A percentile compares a stretch with the other conserved stretches of the same genome.
These are phyloP conservation scores for Hibiscus tridactylites DNA, from an alignment of 345 rosid genomes.

Conservation along the genomic window DNA sequence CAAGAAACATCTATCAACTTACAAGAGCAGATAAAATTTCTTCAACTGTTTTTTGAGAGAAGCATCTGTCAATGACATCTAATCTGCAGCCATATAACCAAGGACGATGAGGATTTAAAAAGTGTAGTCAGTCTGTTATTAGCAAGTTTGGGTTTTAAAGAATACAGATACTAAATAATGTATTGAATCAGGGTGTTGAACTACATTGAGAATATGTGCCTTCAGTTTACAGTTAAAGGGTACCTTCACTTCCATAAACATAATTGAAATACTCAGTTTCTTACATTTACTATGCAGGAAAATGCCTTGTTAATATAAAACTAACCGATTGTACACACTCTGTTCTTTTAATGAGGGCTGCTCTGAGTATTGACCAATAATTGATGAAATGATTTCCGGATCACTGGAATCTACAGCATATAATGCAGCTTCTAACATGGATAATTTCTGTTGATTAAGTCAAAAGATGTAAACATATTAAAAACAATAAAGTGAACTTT, in stretches of 20 bases:
- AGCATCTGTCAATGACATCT: constrained; percentile 70
- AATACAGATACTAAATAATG: neutral
- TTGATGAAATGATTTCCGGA: constrained; percentile 36
- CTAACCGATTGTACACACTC: constrained; percentile 59
- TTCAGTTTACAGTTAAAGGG: neutral
- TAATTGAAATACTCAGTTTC: too few species aligned
- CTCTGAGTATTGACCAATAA: constrained; percentile 37
- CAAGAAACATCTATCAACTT: too few species aligned
- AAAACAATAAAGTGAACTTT: neutral
- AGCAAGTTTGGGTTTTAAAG: neutral
- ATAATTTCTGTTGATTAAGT: constrained; percentile 43
- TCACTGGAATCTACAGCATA: constrained; percentile 38
- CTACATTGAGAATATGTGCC: neutral
- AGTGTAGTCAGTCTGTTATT: too few species aligned
- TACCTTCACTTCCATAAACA: neutral
- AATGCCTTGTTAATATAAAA: neutral
- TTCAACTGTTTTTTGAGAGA: constrained; percentile 62
- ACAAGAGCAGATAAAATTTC: too few species aligned
- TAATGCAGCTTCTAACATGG: constrained; percentile 52
- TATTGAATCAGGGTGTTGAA: neutral
- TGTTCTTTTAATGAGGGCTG: constrained; percentile 37
- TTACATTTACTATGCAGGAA: neutral
- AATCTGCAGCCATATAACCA: constrained; percentile 37
- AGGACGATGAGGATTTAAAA: neutral
- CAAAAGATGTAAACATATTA: constrained; percentile 8